phyloP scores from a whole-genome alignment of 2,329 filamentous ascomycete genomes.

The Amphichorda felina region DNA sequence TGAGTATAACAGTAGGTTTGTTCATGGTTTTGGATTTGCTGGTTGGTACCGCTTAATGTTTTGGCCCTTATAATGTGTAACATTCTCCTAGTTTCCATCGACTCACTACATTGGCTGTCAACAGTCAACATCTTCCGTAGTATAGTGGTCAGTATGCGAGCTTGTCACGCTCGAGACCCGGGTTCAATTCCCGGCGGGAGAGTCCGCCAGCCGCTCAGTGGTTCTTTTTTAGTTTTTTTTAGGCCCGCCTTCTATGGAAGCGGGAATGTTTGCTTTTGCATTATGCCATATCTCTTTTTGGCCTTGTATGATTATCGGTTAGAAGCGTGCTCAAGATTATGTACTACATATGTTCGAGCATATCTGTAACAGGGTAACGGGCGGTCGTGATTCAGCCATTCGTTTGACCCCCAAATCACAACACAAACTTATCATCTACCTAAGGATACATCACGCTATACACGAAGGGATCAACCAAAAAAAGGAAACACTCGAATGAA shows the following conservation, averaged over 20 bases:
- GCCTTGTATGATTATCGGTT: background rate
- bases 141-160: conserved; percentile 6
- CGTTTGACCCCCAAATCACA: too few relatives aligned
- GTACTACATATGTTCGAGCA: too few relatives aligned
- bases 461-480: too few relatives aligned
- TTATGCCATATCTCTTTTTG: background rate
- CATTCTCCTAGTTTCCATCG: background rate
- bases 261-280: background rate
- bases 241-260: background rate
- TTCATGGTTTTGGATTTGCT: too few relatives aligned
- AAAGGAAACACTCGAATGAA: too few relatives aligned
- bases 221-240: background rate
- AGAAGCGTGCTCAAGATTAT: background rate
- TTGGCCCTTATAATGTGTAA: too few relatives aligned
- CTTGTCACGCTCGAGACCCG: conserved; percentile 5
- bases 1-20: too few relatives aligned
- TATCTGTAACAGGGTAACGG: too few relatives aligned
- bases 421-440: too few relatives aligned
- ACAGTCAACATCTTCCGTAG: conserved; percentile 4
- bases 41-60: too few relatives aligned
- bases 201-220: conserved; percentile 1
- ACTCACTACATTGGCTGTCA: conserved; percentile 2
- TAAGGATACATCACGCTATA: too few relatives aligned
- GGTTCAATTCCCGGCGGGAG: conserved; percentile 5
- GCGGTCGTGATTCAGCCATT: too few relatives aligned